phyloP scores from a whole-genome alignment of 1,284 basidiomycete genomes.

The Fomitopsis schrenkii region DNA sequence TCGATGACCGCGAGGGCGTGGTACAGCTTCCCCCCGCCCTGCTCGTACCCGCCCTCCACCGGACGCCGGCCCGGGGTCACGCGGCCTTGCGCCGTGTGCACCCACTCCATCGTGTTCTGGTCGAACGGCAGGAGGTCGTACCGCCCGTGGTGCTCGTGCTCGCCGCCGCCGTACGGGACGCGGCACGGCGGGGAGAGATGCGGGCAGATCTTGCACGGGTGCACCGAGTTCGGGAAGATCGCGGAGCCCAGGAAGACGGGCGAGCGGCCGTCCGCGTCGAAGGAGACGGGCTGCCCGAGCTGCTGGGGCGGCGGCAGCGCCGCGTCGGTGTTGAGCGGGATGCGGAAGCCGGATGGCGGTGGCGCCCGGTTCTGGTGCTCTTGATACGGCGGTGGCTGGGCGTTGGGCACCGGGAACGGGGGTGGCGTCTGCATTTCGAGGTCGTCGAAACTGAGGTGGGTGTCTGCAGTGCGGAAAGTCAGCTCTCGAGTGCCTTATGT shows the following conservation, averaged over 20 bases:
- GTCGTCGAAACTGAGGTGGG: not conserved
- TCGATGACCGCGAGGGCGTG: slow-evolving; percentile 37
- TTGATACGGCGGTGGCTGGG: slow-evolving; percentile 9
- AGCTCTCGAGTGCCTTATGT: not conserved
- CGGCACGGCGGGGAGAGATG: slow-evolving; percentile 46
- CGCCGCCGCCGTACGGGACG: slow-evolving; percentile 61
- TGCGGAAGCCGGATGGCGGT: slow-evolving; percentile 58
- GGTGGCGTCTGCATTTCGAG: slow-evolving; percentile 3
- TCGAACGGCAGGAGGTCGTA: slow-evolving; percentile 71
- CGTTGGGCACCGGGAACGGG: slow-evolving; percentile 3
- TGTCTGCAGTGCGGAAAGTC: not conserved
- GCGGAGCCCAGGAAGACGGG: slow-evolving; percentile 72
- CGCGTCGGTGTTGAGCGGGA: slow-evolving; percentile 43
- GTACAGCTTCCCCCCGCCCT: slow-evolving; percentile 32
- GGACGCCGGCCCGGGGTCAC: slow-evolving; percentile 46
- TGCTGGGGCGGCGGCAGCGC: slow-evolving; percentile 42
- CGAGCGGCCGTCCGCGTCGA: slow-evolving; percentile 48
- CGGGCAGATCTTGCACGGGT: slow-evolving; percentile 75
- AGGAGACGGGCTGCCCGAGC: slow-evolving; percentile 43
- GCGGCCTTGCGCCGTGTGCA: slow-evolving; percentile 51
- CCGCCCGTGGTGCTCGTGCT: slow-evolving; percentile 55
- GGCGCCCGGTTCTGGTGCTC: slow-evolving; percentile 31
- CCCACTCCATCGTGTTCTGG: slow-evolving; percentile 65
- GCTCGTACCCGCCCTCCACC: slow-evolving; percentile 41
- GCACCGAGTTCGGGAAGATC: slow-evolving; percentile 58